These are phyloP conservation scores for Tremella mesenterica DNA, from an alignment of 768 basidiomycete genomes.

Conservation along the genomic window DNA sequence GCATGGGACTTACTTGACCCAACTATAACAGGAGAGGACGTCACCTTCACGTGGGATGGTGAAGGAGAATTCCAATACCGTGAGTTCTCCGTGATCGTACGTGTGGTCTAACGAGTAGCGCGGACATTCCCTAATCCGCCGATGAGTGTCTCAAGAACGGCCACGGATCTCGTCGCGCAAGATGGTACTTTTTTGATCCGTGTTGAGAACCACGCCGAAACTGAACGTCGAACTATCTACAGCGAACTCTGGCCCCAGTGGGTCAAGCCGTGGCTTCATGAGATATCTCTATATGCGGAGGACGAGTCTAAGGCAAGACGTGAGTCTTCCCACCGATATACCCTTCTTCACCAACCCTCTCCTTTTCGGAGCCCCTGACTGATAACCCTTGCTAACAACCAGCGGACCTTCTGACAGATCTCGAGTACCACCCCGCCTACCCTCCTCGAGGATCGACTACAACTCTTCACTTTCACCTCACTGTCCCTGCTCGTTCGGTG, in stretches of 20 bases:
- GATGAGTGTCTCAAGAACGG: conserved; percentile 59
- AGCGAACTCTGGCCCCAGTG: conserved; percentile 92
- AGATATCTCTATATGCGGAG: conserved; percentile 53
- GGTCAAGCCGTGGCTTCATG: conserved; percentile 77
- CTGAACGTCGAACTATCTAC: conserved; percentile 54
- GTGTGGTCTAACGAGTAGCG: conserved; percentile 17
- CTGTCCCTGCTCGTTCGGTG: conserved; percentile 60
- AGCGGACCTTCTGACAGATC: conserved; percentile 60
- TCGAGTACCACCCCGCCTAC: conserved; percentile 60
- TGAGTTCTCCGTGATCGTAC: conserved; percentile 8
- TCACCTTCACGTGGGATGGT: conserved; percentile 31
- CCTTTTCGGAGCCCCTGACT: not conserved
- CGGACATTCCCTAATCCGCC: conserved; percentile 49
- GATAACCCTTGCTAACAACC: conserved; percentile 4
- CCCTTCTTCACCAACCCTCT: not conserved
- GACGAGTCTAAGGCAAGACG: conserved; percentile 39
- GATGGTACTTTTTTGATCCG: conserved; percentile 62
- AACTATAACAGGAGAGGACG: conserved; percentile 16
- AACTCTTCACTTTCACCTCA: conserved; percentile 62
- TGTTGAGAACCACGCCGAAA: conserved; percentile 55
- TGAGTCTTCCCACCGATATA: not conserved
- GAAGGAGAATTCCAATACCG: conserved; percentile 29
- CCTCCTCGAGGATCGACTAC: conserved; percentile 62
- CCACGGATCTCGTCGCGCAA: conserved; percentile 67
- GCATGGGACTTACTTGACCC: conserved; percentile 26